Percentiles rank a stretch among this genome's conserved stretches.
These are phyloP conservation scores for Trebouxia sp. DNA, from an alignment of 139 green algal genomes.

Conservation along the genomic window DNA sequence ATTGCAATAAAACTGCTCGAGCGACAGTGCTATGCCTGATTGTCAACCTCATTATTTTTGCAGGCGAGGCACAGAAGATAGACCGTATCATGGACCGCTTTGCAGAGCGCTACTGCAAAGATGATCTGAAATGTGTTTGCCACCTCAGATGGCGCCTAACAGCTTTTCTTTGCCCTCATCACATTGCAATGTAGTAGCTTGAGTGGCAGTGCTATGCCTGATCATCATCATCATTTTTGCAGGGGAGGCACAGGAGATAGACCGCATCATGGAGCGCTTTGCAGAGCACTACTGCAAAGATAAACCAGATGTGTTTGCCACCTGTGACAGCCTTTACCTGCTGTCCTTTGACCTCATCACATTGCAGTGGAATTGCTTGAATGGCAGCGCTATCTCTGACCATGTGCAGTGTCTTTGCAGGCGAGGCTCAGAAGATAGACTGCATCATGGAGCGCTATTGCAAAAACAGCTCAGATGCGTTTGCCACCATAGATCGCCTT, in stretches of 20 bases:
- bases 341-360: conserved; percentile 92
- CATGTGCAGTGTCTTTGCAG: conserved; percentile 28
- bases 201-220: too few relatives aligned
- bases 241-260: conserved; percentile 88
- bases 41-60: neutral
- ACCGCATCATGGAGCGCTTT: conserved; percentile 93
- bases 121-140: conserved; percentile 79
- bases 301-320: conserved; percentile 71
- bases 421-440: conserved; percentile 91
- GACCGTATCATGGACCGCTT: conserved; percentile 94
- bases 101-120: conserved; percentile 77
- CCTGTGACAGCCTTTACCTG: conserved; percentile 80
- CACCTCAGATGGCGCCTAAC: conserved; percentile 80
- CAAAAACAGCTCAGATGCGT: conserved; percentile 69
- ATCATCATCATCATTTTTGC: neutral
- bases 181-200: too few relatives aligned
- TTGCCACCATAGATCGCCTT: conserved; percentile 74
- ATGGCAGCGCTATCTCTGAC: too few relatives aligned
- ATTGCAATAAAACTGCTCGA: too few relatives aligned
- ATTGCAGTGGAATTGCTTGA: too few relatives aligned
- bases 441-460: conserved; percentile 91
- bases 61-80: conserved; percentile 88
- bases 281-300: conserved; percentile 68
- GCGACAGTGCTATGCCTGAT: too few relatives aligned
- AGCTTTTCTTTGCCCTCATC: conserved; percentile 89